These are phyloP conservation scores for Pythium apleroticum DNA, from an alignment of 352 stramenopile genomes.

Conservation along the genomic window DNA sequence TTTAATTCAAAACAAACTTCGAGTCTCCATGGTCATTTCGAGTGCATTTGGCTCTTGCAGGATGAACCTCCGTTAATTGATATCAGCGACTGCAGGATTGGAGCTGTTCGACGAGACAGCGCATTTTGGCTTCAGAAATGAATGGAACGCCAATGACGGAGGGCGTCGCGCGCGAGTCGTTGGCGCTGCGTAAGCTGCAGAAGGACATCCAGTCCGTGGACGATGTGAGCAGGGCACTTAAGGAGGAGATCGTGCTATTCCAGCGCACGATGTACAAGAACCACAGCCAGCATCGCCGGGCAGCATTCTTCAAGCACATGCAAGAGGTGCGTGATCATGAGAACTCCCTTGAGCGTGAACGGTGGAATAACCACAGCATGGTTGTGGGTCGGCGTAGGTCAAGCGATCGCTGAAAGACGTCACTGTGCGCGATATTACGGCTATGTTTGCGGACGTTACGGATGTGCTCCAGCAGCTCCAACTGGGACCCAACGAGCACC, in stretches of 20 bases:
- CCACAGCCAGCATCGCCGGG: constrained; percentile 82
- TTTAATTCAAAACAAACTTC: constrained; percentile 20
- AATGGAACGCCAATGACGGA: constrained; percentile 20
- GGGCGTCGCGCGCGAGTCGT: constrained; percentile 20
- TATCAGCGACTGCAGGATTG: constrained; percentile 12
- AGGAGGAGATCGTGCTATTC: constrained; percentile 64
- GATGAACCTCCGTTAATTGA: constrained; percentile 6
- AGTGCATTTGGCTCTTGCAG: background rate
- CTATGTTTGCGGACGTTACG: constrained; percentile 39
- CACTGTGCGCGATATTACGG: constrained; percentile 36
- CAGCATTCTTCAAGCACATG: constrained; percentile 80
- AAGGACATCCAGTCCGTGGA: constrained; percentile 39
- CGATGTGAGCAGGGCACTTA: constrained; percentile 41
- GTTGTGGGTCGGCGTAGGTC: constrained; percentile 31
- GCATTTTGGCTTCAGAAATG: constrained; percentile 9
- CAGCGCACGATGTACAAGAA: constrained; percentile 89
- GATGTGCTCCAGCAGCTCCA: constrained; percentile 48
- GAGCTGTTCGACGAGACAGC: background rate
- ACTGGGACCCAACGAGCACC: constrained; percentile 50
- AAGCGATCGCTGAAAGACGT: constrained; percentile 64
- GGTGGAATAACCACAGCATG: background rate
- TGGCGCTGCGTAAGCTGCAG: constrained; percentile 38
- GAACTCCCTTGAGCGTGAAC: background rate
- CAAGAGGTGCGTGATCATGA: constrained; percentile 37
- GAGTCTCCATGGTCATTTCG: background rate